Evolutionary conservation across 805 yeast genomes (phyloP).

Genomic region (Candida patagonica): DNA sequence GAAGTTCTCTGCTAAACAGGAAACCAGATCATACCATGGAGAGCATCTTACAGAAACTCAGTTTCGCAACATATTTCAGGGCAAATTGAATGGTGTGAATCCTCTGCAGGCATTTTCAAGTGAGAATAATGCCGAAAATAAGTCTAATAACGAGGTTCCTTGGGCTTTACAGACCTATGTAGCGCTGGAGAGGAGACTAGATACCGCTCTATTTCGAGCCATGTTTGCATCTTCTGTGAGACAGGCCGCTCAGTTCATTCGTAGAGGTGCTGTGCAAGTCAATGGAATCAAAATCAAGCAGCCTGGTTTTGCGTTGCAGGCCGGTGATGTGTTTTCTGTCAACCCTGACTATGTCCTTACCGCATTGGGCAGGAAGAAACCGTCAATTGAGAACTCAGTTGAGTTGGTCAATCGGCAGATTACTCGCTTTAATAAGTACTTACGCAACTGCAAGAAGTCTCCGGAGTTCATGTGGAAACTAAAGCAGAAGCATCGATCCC

Average conservation of each 20-base stretch:
- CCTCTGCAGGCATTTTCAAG: conserved; percentile 48
- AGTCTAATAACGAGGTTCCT: conserved; percentile 46
- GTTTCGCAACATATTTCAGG: conserved; percentile 62
- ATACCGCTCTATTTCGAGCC: conserved; percentile 81
- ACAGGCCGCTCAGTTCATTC: conserved; percentile 85
- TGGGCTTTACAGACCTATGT: conserved; percentile 83
- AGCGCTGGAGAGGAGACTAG: conserved; percentile 78
- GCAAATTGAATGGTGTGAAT: conserved; percentile 72
- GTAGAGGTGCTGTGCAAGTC: conserved; percentile 73
- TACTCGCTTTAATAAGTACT: conserved; percentile 64
- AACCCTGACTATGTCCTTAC: conserved; percentile 75
- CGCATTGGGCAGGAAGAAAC: conserved; percentile 82
- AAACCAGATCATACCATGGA: conserved; percentile 92
- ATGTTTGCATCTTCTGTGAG: conserved; percentile 89
- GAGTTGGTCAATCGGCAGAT: conserved; percentile 66
- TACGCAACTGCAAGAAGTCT: conserved; percentile 45
- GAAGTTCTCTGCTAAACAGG: conserved; percentile 85
- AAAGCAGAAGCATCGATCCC: conserved; percentile 19
- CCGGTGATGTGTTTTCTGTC: conserved; percentile 84
- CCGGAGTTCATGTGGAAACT: conserved; percentile 48
- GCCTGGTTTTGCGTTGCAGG: conserved; percentile 66
- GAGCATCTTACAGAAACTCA: conserved; percentile 81
- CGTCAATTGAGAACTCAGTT: conserved; percentile 58
- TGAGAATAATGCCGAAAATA: conserved; percentile 41
- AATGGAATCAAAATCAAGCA: conserved; percentile 73